Conservation (phyloP, 2,329 filamentous ascomycete genomes). For the Rhynchosporium graminicola region DNA sequence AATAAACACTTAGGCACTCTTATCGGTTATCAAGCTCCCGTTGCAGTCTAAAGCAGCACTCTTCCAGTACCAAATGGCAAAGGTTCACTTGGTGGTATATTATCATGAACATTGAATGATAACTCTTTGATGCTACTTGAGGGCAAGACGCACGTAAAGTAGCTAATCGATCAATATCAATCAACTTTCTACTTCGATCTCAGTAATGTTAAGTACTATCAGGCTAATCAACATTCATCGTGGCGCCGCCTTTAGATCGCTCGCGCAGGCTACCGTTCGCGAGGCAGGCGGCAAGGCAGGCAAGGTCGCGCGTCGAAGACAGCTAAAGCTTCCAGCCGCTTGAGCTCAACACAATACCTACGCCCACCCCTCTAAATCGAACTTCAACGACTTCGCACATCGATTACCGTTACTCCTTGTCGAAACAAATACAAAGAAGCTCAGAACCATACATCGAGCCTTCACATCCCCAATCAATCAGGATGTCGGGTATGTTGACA, state of each 20-base stretch:
- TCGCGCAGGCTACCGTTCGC: slow-evolving; percentile 1
- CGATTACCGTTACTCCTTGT: neutral
- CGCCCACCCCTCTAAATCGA: slow-evolving; percentile 14
- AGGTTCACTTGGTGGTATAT: neutral
- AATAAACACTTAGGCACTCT: slow-evolving; percentile 5
- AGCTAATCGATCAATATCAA: neutral
- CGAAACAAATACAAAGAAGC: neutral
- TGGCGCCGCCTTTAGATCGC: neutral
- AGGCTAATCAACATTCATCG: neutral
- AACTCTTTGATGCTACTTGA: neutral
- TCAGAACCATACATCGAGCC: neutral
- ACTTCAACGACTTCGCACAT: slow-evolving; percentile 6
- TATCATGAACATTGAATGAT: neutral
- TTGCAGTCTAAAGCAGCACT: neutral
- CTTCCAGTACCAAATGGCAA: neutral
- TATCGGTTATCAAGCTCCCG: slow-evolving; percentile 2
- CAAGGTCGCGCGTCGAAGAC: slow-evolving; percentile 22
- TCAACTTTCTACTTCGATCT: too few relatives aligned
- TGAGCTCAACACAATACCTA: slow-evolving; percentile 9
- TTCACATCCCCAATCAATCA: slow-evolving; percentile 19
- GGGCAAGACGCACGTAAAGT: neutral
- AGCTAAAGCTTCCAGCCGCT: slow-evolving; percentile 15
- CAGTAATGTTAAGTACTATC: too few relatives aligned
- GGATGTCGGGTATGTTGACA: slow-evolving; percentile 44
- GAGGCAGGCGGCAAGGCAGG: slow-evolving; percentile 23